Evolutionary conservation across 768 basidiomycete species (phyloP).

Genomic region (Melanogaster broomeanus): DNA sequence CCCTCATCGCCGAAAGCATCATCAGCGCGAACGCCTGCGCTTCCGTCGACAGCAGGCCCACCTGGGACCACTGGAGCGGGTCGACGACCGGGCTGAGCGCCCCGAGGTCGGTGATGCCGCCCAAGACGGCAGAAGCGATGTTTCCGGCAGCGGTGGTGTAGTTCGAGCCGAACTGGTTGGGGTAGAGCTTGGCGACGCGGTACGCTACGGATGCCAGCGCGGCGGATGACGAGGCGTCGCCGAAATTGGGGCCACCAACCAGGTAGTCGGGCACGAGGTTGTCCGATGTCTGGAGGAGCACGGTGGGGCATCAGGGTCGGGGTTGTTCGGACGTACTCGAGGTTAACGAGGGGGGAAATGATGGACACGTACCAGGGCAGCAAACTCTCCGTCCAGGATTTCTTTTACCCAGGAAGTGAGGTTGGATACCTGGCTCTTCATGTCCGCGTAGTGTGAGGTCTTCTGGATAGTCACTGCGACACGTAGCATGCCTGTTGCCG

Average conservation of each 20-base stretch:
- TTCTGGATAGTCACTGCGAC: constrained; percentile 39
- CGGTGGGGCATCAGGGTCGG: background rate
- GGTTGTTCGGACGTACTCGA: too few relatives aligned
- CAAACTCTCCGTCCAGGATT: constrained; percentile 50
- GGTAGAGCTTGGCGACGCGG: constrained; percentile 30
- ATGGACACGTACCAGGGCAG: constrained; percentile 41
- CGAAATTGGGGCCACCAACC: constrained; percentile 28
- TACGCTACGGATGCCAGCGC: constrained; percentile 23
- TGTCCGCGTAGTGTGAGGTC: constrained; percentile 24
- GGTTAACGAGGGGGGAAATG: too few relatives aligned
- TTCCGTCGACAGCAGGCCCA: constrained; percentile 18
- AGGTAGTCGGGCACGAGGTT: constrained; percentile 41
- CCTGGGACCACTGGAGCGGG: constrained; percentile 33
- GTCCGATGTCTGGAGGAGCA: constrained; percentile 23
- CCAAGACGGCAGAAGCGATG: constrained; percentile 33
- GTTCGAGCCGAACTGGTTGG: too few relatives aligned
- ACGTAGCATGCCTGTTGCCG: constrained; percentile 36
- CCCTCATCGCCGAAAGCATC: constrained; percentile 22
- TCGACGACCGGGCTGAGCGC: constrained; percentile 38
- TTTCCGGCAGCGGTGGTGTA: constrained; percentile 31
- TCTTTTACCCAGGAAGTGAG: constrained; percentile 37
- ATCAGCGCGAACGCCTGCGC: constrained; percentile 22
- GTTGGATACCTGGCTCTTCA: constrained; percentile 32
- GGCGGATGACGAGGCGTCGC: constrained; percentile 38
- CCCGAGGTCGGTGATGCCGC: constrained; percentile 37